Conservation (phyloP, 2,329 filamentous ascomycete species). For the Fusarium torulosum region DNA sequence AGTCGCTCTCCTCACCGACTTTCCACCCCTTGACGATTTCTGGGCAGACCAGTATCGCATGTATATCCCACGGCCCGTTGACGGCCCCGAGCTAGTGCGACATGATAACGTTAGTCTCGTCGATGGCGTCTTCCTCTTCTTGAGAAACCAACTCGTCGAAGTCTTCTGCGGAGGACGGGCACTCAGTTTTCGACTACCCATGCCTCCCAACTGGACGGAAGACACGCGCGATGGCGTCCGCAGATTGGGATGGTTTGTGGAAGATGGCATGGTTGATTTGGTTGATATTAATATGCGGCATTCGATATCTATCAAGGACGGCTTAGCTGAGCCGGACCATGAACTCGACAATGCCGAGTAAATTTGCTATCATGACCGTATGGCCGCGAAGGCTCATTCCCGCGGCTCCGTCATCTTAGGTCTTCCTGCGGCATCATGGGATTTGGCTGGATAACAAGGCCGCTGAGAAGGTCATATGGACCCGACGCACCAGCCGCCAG, state of each 20-base stretch:
- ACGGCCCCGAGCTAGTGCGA: conserved; percentile 53
- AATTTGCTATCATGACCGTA: conserved; percentile 18
- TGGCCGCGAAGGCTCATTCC: conserved; percentile 1
- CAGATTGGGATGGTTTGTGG: conserved; percentile 50
- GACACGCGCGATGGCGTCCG: conserved; percentile 29
- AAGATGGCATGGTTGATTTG: conserved; percentile 49
- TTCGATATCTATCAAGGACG: conserved; percentile 33
- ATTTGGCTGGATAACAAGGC: conserved; percentile 43
- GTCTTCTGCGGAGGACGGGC: conserved; percentile 50
- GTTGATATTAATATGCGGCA: conserved; percentile 45
- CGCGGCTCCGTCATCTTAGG: conserved; percentile 29
- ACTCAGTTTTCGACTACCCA: conserved; percentile 49
- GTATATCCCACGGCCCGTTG: conserved; percentile 50
- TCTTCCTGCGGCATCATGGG: conserved; percentile 45
- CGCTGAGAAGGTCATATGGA: conserved; percentile 50
- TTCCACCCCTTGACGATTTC: conserved; percentile 54
- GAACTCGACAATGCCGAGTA: conserved; percentile 40
- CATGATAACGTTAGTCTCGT: conserved; percentile 49
- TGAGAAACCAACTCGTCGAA: conserved; percentile 48
- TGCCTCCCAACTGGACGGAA: conserved; percentile 22
- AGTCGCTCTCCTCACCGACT: conserved; percentile 49
- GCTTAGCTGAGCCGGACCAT: conserved; percentile 35
- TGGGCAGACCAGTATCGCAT: conserved; percentile 55
- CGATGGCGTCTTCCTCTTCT: conserved; percentile 44
- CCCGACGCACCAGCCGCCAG: conserved; percentile 47